Evolutionary conservation across 202 grass and related monocot genomes (phyloP), one percentile per base, ranked within the genome.

Genomic region (Schoenoplectus triqueter): DNA sequence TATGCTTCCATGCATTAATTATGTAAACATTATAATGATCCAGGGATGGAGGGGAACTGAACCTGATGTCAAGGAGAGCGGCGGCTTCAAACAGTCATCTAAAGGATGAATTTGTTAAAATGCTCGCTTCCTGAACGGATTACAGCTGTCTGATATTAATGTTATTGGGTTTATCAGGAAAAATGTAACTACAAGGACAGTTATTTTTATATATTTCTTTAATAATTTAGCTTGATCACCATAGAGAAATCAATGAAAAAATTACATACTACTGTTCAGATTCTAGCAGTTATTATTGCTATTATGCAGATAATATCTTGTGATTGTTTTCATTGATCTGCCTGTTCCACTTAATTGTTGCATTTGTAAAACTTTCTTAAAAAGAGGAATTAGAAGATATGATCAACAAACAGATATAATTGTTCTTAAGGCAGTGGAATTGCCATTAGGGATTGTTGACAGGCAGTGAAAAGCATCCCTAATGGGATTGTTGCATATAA

Each of bases 81-180:
- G 93, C 93, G 0, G 96, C 88, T 74, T 99, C 96, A 80, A 99
- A 99, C n/a, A 13, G 87, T 50, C 84, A 87, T 83, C 73, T 99
- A 20, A 99, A 92, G 80, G 91, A 99, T 78, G 59, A 87, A 44
- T 91, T 99, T 62, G 60, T 99, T 80, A 88, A 89, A 78, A 86
- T 68, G 56, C 66, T 96, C 73, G 60, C 68, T 48, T 73, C 56
- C 6, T 79, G 75, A 79, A 79, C 17, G 31, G 14, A 17, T 61
- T 40, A 17, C 11, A 79, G 55, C 55, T 40, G 13, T 62, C 7
- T 0, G 52, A 62, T 15, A 15, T 61, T 17, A 45, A 62, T 60
- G 2, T 57, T 60, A 42, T n/a, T 15, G 31, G 10, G 21, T 5
- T 75, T n/a, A 57, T 78, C 2, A 7, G 60, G 6, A 17, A 74